phyloP scores from a whole-genome alignment of 345 rosid species.

The Diplotaxis tenuifolia region DNA sequence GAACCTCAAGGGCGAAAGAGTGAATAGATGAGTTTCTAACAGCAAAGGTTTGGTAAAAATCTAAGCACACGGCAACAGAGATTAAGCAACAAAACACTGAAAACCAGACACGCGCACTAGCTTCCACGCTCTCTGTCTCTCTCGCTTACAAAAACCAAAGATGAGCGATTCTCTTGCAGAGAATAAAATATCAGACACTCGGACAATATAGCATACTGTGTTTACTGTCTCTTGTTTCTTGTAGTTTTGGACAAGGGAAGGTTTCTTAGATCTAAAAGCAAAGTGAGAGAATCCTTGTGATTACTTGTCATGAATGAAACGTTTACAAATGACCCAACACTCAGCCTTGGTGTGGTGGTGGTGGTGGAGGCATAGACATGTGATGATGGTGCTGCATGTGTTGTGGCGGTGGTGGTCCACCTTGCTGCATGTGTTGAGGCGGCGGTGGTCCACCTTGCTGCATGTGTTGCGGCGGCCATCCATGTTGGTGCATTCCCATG shows the following conservation, averaged over 20 bases:
- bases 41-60: no score
- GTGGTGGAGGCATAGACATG: constrained; percentile 74
- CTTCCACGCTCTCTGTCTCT: no score
- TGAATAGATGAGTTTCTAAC: no score
- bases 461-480: constrained; percentile 59
- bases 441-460: constrained; percentile 51
- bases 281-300: neutral
- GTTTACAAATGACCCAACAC: neutral
- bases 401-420: constrained; percentile 61
- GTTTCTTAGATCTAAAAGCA: neutral
- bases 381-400: constrained; percentile 60
- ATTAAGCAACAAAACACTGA: no score
- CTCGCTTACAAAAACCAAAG: no score
- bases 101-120: no score
- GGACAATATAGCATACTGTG: no score
- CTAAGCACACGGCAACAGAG: no score
- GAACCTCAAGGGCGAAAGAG: no score
- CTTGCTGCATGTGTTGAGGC: constrained; percentile 42
- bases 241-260: neutral
- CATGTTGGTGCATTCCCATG: constrained; percentile 73
- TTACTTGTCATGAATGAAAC: neutral
- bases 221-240: no score
- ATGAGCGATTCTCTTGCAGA: no score
- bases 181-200: no score
- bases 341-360: constrained; percentile 46